Percentiles rank a stretch among this genome's conserved stretches.
phyloP scores from a whole-genome alignment of 2,329 filamentous ascomycete species.

The Sporothrix sp. region DNA sequence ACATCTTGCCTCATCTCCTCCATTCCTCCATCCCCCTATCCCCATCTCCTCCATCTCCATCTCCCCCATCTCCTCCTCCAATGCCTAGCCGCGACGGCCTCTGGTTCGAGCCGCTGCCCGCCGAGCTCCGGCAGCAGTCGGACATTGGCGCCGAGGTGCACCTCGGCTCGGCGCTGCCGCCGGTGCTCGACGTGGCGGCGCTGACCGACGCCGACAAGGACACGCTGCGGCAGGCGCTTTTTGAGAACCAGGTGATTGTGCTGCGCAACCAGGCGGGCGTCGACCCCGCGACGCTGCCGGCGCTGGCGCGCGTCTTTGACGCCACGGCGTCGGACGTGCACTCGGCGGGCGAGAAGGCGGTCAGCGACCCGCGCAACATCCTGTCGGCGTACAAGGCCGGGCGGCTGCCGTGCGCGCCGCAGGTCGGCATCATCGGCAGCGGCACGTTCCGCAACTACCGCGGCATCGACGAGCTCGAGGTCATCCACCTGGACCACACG shows the following conservation, averaged over 20 bases:
- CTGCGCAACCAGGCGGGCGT: constrained; percentile 15
- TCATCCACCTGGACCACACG: constrained; percentile 15
- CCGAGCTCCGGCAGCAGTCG: constrained; percentile 11
- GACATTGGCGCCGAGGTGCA: constrained; percentile 15
- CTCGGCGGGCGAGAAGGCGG: constrained; percentile 15
- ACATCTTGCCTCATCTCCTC: background rate
- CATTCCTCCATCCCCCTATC: background rate
- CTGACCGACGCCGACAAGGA: constrained; percentile 10
- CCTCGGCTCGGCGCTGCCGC: constrained; percentile 1
- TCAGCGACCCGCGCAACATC: constrained; percentile 16
- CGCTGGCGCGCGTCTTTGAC: constrained; percentile 15
- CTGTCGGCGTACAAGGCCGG: constrained; percentile 15
- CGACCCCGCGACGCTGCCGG: constrained; percentile 9
- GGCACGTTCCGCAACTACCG: constrained; percentile 14
- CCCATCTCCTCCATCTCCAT: background rate
- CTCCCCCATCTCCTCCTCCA: background rate
- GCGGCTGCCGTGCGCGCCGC: constrained; percentile 13
- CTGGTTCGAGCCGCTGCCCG: constrained; percentile 14
- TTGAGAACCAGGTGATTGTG: constrained; percentile 16
- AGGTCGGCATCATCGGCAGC: constrained; percentile 16
- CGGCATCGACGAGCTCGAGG: constrained; percentile 12
- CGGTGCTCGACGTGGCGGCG: constrained; percentile 7
- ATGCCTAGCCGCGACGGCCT: constrained; percentile 12
- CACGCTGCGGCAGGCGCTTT: constrained; percentile 10
- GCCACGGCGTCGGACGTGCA: constrained; percentile 13